These are phyloP conservation scores for Amanita thiersii DNA, from an alignment of 768 basidiomycete species.

Conservation along the genomic window DNA sequence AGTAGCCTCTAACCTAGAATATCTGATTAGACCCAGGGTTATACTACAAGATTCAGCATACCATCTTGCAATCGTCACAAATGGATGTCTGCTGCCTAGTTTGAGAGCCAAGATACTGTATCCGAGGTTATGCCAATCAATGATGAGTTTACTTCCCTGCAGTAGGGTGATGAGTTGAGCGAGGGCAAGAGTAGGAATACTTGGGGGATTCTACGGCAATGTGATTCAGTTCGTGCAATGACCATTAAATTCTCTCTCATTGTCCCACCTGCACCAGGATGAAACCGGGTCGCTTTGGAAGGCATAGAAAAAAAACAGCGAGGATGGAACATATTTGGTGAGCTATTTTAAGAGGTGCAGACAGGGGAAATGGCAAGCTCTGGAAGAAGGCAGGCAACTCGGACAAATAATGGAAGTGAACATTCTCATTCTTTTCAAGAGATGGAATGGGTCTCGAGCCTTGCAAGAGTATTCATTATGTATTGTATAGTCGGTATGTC, in stretches of 20 bases:
- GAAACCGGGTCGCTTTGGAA: conserved; percentile 68
- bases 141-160: conserved; percentile 78
- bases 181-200: conserved; percentile 86
- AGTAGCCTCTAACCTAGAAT: conserved; percentile 65
- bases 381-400: conserved; percentile 50
- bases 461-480: conserved; percentile 18
- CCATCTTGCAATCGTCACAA: conserved; percentile 74
- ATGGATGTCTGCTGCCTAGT: conserved; percentile 55
- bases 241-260: not conserved
- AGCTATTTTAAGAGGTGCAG: conserved; percentile 75
- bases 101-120: conserved; percentile 86
- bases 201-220: conserved; percentile 86
- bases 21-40: not conserved
- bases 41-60: conserved; percentile 21
- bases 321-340: conserved; percentile 63
- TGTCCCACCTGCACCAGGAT: conserved; percentile 80
- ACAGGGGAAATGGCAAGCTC: conserved; percentile 54
- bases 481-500: not conserved
- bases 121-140: conserved; percentile 99
- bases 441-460: conserved; percentile 74
- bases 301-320: conserved; percentile 46
- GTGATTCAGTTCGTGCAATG: conserved; percentile 1
- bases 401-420: conserved; percentile 61
- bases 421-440: conserved; percentile 54
- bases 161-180: conserved; percentile 66